Conservation (phyloP, 306 rosid species). For the Sechiopsis laciniata region DNA sequence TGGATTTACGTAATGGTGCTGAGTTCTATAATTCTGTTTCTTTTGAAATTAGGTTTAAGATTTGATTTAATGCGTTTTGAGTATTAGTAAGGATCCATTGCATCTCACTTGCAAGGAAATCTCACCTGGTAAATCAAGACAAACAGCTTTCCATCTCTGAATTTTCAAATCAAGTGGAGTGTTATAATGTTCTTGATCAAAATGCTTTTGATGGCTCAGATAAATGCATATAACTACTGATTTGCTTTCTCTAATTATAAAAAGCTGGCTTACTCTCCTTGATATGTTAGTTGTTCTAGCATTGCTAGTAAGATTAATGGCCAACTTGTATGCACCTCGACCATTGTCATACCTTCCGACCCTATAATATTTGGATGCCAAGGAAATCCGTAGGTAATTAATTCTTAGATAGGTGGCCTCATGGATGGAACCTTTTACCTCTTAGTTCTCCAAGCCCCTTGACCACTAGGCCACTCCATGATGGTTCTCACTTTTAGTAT, state of each 20-base stretch:
- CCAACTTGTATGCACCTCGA: too few species aligned
- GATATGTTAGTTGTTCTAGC: too few species aligned
- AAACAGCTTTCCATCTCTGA: background rate
- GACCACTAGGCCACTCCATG: too few species aligned
- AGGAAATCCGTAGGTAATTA: too few species aligned
- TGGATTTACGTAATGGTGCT: background rate
- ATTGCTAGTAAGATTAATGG: too few species aligned
- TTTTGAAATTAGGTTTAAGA: background rate
- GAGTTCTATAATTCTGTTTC: background rate
- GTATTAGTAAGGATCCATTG: background rate
- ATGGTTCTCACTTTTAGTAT: background rate
- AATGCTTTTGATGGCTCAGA: background rate
- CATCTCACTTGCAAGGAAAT: background rate
- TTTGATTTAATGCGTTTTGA: background rate
- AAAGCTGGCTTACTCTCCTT: background rate
- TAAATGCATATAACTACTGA: background rate
- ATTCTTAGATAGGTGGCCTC: too few species aligned
- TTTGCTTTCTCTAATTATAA: background rate
- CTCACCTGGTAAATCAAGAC: background rate
- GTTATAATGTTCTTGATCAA: constrained; percentile 3
- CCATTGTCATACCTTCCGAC: too few species aligned
- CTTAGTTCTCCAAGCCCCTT: too few species aligned
- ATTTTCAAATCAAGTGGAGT: background rate
- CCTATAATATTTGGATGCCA: too few species aligned
- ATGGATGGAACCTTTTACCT: too few species aligned